Conservation (phyloP, 2,329 filamentous ascomycete genomes). For the Sclerotinia spermophila region DNA sequence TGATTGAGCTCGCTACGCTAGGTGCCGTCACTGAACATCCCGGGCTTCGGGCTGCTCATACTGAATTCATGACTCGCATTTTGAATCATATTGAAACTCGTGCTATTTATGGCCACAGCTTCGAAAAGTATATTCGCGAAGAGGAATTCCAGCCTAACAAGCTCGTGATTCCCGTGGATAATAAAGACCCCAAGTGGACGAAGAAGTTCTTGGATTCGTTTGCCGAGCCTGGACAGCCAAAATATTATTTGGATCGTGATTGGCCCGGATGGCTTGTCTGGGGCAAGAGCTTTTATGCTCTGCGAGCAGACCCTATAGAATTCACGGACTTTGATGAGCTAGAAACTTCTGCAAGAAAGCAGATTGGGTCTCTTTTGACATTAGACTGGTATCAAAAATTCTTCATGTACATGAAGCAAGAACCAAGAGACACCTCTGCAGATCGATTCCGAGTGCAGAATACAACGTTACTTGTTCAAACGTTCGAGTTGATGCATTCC, state of each 20-base stretch:
- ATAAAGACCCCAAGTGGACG: conserved; percentile 77
- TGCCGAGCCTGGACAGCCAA: conserved; percentile 64
- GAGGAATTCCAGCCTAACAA: conserved; percentile 75
- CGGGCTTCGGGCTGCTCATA: conserved; percentile 74
- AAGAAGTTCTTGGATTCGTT: conserved; percentile 74
- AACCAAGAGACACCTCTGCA: conserved; percentile 74
- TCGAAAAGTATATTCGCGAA: conserved; percentile 80
- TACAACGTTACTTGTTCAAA: conserved; percentile 80
- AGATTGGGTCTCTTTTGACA: conserved; percentile 77
- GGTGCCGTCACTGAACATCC: conserved; percentile 91
- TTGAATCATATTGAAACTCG: conserved; percentile 87
- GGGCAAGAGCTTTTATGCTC: conserved; percentile 82
- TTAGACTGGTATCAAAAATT: conserved; percentile 82
- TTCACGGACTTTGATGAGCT: conserved; percentile 74
- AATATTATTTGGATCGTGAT: conserved; percentile 89
- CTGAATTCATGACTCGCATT: conserved; percentile 68
- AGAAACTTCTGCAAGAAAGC: conserved; percentile 68
- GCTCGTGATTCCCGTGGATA: conserved; percentile 66
- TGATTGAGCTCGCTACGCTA: conserved; percentile 76
- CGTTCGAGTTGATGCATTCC: conserved; percentile 85
- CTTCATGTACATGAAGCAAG: conserved; percentile 94
- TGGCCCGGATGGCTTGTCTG: conserved; percentile 96
- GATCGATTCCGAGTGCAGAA: conserved; percentile 90
- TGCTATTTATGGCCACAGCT: conserved; percentile 80
- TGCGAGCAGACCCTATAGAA: conserved; percentile 62